Evolutionary conservation across 1,139 yeast species (phyloP).

Genomic region (Yamadazyma sp.): DNA sequence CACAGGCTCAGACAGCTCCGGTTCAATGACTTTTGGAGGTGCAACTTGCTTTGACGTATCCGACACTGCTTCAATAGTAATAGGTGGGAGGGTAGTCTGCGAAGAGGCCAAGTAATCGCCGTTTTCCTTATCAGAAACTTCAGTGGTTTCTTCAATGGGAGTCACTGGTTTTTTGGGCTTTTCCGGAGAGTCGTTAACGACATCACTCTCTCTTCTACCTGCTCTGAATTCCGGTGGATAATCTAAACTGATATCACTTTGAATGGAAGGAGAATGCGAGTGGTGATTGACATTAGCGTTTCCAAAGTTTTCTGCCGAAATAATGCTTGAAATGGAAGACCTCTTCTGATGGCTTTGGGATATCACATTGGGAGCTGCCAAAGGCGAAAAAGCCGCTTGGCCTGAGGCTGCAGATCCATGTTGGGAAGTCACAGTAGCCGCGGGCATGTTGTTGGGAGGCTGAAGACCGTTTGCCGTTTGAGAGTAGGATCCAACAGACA

Average conservation of each 20-base stretch:
- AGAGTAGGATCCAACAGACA: slow-evolving; percentile 12
- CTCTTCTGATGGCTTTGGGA: slow-evolving; percentile 16
- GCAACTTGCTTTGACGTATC: not conserved
- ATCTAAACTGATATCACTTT: slow-evolving; percentile 35
- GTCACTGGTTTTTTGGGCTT: not conserved
- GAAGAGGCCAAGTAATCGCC: not conserved
- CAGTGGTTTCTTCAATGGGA: slow-evolving; percentile 4
- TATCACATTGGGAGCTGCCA: not conserved
- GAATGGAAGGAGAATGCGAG: slow-evolving; percentile 26
- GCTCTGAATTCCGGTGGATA: slow-evolving; percentile 26
- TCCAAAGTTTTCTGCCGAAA: slow-evolving; percentile 24
- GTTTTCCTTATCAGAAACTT: not conserved
- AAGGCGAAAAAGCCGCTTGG: slow-evolving; percentile 1
- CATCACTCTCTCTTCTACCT: slow-evolving; percentile 16
- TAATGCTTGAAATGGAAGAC: slow-evolving; percentile 25
- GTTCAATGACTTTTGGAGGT: not conserved
- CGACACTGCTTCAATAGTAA: not conserved
- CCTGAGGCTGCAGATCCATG: too few relatives aligned
- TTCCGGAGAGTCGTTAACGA: not conserved
- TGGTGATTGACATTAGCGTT: slow-evolving; percentile 8
- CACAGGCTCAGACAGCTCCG: not conserved
- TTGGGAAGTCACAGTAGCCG: too few relatives aligned
- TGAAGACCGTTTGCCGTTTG: not conserved
- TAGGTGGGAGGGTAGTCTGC: not conserved
- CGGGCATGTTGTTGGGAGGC: not conserved